Evolutionary conservation across 305 asterid species (phyloP).

Genomic region (Plantago coronopus): DNA sequence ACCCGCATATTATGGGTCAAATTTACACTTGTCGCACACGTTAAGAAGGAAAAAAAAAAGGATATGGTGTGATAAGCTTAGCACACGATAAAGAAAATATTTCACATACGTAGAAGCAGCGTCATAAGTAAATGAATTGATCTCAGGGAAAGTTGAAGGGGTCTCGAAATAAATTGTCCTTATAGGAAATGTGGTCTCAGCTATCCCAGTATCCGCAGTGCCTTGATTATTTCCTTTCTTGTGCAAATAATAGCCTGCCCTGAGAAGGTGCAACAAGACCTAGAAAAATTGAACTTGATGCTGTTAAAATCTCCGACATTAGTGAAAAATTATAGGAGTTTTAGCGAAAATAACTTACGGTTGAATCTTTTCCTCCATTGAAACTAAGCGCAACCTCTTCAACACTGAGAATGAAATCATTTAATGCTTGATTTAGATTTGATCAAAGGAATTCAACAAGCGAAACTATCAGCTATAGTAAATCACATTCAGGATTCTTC

Average conservation of each 20-base stretch:
- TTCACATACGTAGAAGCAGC: conserved; percentile 52
- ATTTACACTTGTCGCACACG: too few relatives aligned
- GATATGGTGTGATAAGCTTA: not conserved
- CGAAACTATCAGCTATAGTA: not conserved
- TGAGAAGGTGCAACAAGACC: conserved; percentile 83
- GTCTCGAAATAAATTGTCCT: conserved; percentile 85
- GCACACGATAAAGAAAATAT: conserved; percentile 12
- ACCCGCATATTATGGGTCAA: too few relatives aligned
- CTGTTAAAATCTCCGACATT: conserved; percentile 16
- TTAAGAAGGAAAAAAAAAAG: too few relatives aligned
- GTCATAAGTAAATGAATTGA: conserved; percentile 86
- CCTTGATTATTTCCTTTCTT: conserved; percentile 33
- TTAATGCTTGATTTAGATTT: conserved; percentile 13
- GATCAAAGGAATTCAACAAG: conserved; percentile 7
- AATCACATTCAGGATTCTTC: conserved; percentile 1
- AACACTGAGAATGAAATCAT: conserved; percentile 41
- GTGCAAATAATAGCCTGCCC: conserved; percentile 83
- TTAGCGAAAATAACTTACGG: conserved; percentile 46
- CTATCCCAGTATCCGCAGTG: conserved; percentile 32
- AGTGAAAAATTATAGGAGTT: not conserved
- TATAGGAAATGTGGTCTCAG: conserved; percentile 53
- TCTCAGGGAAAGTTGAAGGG: conserved; percentile 79
- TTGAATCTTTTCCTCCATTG: conserved; percentile 95
- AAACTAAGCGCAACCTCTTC: conserved; percentile 94
- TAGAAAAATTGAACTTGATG: conserved; percentile 26